phyloP scores from a whole-genome alignment of 441 rosid species.

The Cnidoscolus chayamansa region DNA sequence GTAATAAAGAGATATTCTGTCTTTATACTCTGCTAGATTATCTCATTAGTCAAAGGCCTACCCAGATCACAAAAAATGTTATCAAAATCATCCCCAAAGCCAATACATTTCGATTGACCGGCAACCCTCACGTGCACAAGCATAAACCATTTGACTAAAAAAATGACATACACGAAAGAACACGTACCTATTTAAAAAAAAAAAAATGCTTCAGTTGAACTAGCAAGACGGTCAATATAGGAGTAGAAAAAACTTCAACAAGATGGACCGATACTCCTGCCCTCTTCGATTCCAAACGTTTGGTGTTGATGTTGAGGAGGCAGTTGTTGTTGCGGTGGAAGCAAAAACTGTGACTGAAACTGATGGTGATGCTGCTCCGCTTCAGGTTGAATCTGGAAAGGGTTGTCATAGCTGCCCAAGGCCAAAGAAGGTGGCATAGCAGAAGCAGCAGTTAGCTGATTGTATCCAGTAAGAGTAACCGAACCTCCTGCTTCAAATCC shows the following conservation, averaged over 20 bases:
- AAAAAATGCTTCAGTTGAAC: neutral
- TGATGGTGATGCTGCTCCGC: neutral
- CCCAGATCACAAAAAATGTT: neutral
- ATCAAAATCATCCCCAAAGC: neutral
- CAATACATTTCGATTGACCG: neutral
- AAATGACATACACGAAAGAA: neutral
- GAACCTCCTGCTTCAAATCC: slow-evolving; percentile 38
- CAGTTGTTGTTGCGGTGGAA: neutral
- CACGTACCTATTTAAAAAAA: neutral
- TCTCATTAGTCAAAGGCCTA: neutral
- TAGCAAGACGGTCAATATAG: neutral
- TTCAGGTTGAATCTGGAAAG: slow-evolving; percentile 40
- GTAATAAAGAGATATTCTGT: neutral
- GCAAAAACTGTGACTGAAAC: neutral
- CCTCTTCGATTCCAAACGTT: slow-evolving; percentile 8
- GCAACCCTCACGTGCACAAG: neutral
- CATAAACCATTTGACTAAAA: neutral
- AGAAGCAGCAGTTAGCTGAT: slow-evolving; percentile 31
- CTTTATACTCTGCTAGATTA: neutral
- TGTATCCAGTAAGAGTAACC: slow-evolving; percentile 43
- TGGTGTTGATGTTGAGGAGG: neutral
- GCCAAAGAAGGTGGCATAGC: slow-evolving; percentile 47
- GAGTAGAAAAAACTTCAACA: neutral
- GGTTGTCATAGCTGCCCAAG: slow-evolving; percentile 33
- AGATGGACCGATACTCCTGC: slow-evolving; percentile 5